phyloP scores from a whole-genome alignment of 2,329 filamentous ascomycete species.

The Hymenotorrendiella dingleyae region DNA sequence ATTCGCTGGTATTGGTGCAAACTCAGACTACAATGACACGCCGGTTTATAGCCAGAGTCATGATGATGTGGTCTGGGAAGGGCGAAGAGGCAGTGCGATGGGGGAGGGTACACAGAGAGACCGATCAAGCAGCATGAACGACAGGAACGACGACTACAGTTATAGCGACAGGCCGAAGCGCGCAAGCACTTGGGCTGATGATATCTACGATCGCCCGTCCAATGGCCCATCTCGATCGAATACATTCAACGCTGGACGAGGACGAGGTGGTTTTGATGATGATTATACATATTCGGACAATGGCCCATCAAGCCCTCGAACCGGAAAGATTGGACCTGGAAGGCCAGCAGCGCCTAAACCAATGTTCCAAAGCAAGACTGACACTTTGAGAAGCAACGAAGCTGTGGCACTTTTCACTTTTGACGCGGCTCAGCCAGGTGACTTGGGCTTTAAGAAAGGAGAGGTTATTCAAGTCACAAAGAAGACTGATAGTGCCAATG shows the following conservation, averaged over 20 bases:
- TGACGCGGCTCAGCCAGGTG: slow-evolving; percentile 86
- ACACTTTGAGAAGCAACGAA: slow-evolving; percentile 62
- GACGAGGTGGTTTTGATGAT: slow-evolving; percentile 37
- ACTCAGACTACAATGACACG: slow-evolving; percentile 79
- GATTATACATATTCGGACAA: slow-evolving; percentile 52
- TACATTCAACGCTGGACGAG: slow-evolving; percentile 29
- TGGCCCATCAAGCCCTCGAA: slow-evolving; percentile 34
- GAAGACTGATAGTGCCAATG: slow-evolving; percentile 86
- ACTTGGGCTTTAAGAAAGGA: slow-evolving; percentile 94
- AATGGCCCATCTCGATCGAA: slow-evolving; percentile 21
- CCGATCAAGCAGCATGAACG: slow-evolving; percentile 36
- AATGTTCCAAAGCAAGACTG: slow-evolving; percentile 60
- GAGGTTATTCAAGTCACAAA: slow-evolving; percentile 94
- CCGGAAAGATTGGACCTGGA: slow-evolving; percentile 51
- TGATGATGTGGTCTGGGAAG: slow-evolving; percentile 82
- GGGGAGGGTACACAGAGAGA: slow-evolving; percentile 58
- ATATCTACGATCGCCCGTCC: slow-evolving; percentile 59
- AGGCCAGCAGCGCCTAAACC: slow-evolving; percentile 87
- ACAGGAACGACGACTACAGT: slow-evolving; percentile 40
- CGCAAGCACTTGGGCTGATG: slow-evolving; percentile 68
- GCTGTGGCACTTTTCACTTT: slow-evolving; percentile 91
- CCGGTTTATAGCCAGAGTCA: slow-evolving; percentile 81
- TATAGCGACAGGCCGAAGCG: slow-evolving; percentile 54
- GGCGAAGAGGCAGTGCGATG: slow-evolving; percentile 61
- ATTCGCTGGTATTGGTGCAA: slow-evolving; percentile 61